These are phyloP conservation scores for Debaryomyces fabryi DNA, from an alignment of 1,139 yeast genomes.

Conservation along the genomic window DNA sequence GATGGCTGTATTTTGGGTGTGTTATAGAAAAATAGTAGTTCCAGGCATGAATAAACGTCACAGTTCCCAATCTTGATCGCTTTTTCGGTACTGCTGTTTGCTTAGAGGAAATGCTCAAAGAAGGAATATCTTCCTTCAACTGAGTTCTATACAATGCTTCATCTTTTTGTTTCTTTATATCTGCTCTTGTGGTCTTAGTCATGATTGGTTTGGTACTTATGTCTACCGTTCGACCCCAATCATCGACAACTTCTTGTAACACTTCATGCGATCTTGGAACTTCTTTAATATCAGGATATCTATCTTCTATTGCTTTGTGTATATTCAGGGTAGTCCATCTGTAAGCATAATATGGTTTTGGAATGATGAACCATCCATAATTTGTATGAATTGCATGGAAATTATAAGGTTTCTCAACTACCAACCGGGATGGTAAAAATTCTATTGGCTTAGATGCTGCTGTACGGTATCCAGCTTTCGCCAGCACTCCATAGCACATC, in stretches of 20 bases:
- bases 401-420: conserved; percentile 14
- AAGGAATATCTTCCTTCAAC: conserved; percentile 19
- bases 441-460: conserved; percentile 7
- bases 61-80: conserved; percentile 12
- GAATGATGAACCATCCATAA: conserved; percentile 32
- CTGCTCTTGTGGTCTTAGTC: conserved; percentile 22
- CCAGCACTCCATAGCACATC: neutral
- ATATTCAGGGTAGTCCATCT: conserved; percentile 31
- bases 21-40: conserved; percentile 31
- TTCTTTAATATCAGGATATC: conserved; percentile 14
- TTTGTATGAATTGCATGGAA: conserved; percentile 15
- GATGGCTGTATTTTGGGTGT: conserved; percentile 17
- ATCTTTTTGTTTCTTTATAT: conserved; percentile 20
- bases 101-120: conserved; percentile 1
- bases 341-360: conserved; percentile 27
- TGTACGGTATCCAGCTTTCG: conserved; percentile 10
- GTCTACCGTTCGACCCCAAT: conserved; percentile 26
- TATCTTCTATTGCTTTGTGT: conserved; percentile 12
- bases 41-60: conserved; percentile 39
- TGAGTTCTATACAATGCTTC: conserved; percentile 28
- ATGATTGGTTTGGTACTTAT: conserved; percentile 21
- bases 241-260: conserved; percentile 25
- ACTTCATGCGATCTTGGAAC: conserved; percentile 9
- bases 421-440: conserved; percentile 5
- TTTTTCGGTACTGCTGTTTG: conserved; percentile 6